Evolutionary conservation across 371 early-diverging fungal genomes (phyloP), one percentile per base, ranked within the genome.

Genomic region (Haplosporangium sp.): DNA sequence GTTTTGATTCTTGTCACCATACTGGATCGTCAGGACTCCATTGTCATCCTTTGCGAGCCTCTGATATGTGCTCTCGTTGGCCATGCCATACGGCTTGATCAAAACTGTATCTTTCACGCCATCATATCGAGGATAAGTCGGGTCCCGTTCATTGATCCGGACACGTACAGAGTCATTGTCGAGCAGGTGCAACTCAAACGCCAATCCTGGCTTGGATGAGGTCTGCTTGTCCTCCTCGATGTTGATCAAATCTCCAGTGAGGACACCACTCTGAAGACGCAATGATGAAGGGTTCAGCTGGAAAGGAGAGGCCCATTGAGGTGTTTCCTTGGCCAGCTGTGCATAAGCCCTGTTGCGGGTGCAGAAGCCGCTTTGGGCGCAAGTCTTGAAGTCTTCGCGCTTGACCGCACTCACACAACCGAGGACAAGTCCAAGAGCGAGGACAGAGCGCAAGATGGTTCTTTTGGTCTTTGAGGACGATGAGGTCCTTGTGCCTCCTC

Each of bases 301-400:
- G 79, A 92, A 96, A 9, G 91, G 92, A 0, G 93, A 92, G 14
- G 62, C 20, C 80, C 81, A 67, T 42, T 66, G 45, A 54, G 64
- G 21, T 55, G 64, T 64, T 29, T 69, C 74, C 16, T 81, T 80
- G n/a, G 82, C 86, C 5, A 83, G 76, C 43, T 94, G 92, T 12
- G 95, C 96, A 80, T 90, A 95, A 11, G 91, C 94, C 12, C 96
- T 87, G 83, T 98, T 95, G 50, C 98, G 92, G 11, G 85, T 81
- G 81, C 97, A 98, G 81, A 99, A 99, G 18, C 91, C 92, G 55
- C 91, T 88, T 69, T 98, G 94, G 20, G 89, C 83, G 81, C 98
- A 97, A 0, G 86, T 91, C 80, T 96, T 97, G 81, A 99, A 99
- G 80, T 99, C 95, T 55, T 93, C 94, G 37, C 77, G 81, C 66